Evolutionary conservation across 192 early-diverging fungal genomes (phyloP).

Genomic region (Tieghemiomyces parasiticus): DNA sequence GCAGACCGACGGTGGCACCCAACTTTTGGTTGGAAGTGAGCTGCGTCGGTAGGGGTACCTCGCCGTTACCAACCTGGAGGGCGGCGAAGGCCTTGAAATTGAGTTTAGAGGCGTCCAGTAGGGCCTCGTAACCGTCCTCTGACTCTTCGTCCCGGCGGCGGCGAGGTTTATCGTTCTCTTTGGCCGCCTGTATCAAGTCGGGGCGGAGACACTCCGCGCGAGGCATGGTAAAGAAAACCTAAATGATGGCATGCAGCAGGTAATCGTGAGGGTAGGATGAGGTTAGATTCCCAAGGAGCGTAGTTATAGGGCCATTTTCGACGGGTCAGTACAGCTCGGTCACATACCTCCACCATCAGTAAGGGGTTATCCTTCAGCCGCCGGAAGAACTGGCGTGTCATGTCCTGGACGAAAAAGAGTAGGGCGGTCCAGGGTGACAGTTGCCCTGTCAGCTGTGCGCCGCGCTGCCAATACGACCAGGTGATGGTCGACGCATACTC

Average conservation of each 20-base stretch:
- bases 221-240: background rate
- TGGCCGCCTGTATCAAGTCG: background rate
- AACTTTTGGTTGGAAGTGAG: too few relatives aligned
- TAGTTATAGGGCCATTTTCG: background rate
- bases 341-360: background rate
- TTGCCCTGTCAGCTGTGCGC: too few relatives aligned
- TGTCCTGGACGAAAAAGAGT: background rate
- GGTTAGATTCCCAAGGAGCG: background rate
- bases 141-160: too few relatives aligned
- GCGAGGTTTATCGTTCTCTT: background rate
- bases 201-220: conserved; percentile 6
- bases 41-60: too few relatives aligned
- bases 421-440: conserved; percentile 8
- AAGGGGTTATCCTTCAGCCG: background rate
- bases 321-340: background rate
- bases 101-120: background rate
- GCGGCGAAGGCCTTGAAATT: background rate
- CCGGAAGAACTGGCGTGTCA: background rate
- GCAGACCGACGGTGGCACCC: too few relatives aligned
- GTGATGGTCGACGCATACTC: background rate
- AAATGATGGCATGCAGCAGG: too few relatives aligned
- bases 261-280: background rate
- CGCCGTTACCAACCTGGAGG: too few relatives aligned
- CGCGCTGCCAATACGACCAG: background rate
- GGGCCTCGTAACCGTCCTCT: too few relatives aligned